Evolutionary conservation across 805 yeast species (phyloP).

Genomic region (Candida dajiaensis): DNA sequence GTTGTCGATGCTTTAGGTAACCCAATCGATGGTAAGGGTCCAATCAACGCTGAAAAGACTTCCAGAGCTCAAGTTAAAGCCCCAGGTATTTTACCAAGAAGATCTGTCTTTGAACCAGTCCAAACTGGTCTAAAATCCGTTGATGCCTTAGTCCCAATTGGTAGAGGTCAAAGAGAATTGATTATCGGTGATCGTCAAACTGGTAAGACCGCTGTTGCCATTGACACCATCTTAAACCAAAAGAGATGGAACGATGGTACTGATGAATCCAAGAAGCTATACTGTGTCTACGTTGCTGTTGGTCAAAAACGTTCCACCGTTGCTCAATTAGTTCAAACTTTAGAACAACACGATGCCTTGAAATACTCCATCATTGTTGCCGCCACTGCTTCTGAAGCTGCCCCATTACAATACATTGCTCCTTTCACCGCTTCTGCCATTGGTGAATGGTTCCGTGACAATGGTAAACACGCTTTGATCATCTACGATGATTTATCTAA

Average conservation of each 20-base stretch:
- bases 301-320: slow-evolving; percentile 99
- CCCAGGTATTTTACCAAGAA: slow-evolving; percentile 99
- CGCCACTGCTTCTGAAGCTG: slow-evolving; percentile 99
- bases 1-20: slow-evolving; percentile 99
- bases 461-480: slow-evolving; percentile 95
- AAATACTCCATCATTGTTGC: slow-evolving; percentile 98
- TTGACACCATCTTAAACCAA: slow-evolving; percentile 97
- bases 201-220: slow-evolving; percentile 99
- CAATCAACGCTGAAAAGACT: slow-evolving; percentile 76
- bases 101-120: slow-evolving; percentile 97
- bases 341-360: slow-evolving; percentile 97
- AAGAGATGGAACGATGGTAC: slow-evolving; percentile 96
- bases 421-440: slow-evolving; percentile 99
- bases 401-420: slow-evolving; percentile 99
- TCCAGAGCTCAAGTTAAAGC: slow-evolving; percentile 99
- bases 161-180: slow-evolving; percentile 99
- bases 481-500: slow-evolving; percentile 97
- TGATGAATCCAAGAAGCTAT: slow-evolving; percentile 96
- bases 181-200: slow-evolving; percentile 99
- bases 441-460: slow-evolving; percentile 99
- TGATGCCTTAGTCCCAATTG: slow-evolving; percentile 98
- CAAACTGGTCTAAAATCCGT: slow-evolving; percentile 99
- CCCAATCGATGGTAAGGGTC: slow-evolving; percentile 99
- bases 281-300: slow-evolving; percentile 99
- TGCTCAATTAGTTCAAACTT: slow-evolving; percentile 98